Evolutionary conservation across 371 early-diverging fungal species (phyloP).

Genomic region (Mortierella sp.): DNA sequence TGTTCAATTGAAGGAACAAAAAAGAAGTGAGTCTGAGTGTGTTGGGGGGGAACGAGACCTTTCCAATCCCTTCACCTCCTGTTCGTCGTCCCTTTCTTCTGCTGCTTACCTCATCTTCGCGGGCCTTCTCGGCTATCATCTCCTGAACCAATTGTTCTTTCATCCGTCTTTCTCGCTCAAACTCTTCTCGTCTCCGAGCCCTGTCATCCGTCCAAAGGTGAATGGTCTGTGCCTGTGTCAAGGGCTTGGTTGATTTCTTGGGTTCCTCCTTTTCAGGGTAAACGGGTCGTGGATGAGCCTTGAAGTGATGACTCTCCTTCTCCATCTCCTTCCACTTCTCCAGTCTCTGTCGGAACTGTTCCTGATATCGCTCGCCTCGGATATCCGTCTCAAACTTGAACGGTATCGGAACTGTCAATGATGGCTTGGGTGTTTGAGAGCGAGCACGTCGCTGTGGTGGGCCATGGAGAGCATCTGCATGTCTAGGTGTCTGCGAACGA

Average conservation of each 20-base stretch:
- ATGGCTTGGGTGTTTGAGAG: constrained; percentile 6
- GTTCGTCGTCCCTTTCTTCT: background rate
- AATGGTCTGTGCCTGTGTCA: constrained; percentile 21
- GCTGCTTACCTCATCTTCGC: constrained; percentile 43
- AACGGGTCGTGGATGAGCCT: constrained; percentile 26
- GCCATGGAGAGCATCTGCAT: no score
- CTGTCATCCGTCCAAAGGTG: constrained; percentile 27
- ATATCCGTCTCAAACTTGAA: constrained; percentile 34
- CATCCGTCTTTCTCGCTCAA: constrained; percentile 18
- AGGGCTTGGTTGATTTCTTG: constrained; percentile 28
- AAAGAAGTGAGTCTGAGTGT: background rate
- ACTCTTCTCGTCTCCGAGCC: constrained; percentile 19
- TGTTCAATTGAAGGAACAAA: constrained; percentile 4
- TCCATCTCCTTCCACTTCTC: constrained; percentile 37
- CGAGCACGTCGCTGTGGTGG: background rate
- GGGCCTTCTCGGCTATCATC: constrained; percentile 28
- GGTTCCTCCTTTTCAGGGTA: constrained; percentile 31
- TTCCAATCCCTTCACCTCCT: no score
- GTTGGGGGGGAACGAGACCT: no score
- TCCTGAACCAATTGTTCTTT: constrained; percentile 34
- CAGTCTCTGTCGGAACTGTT: constrained; percentile 33
- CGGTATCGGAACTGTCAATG: constrained; percentile 35
- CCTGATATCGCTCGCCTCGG: constrained; percentile 28
- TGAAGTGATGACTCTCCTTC: constrained; percentile 24
- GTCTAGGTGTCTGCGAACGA: no score